Conservation (phyloP, 176 grass and related monocot species). For the Oryza meyeriana region DNA sequence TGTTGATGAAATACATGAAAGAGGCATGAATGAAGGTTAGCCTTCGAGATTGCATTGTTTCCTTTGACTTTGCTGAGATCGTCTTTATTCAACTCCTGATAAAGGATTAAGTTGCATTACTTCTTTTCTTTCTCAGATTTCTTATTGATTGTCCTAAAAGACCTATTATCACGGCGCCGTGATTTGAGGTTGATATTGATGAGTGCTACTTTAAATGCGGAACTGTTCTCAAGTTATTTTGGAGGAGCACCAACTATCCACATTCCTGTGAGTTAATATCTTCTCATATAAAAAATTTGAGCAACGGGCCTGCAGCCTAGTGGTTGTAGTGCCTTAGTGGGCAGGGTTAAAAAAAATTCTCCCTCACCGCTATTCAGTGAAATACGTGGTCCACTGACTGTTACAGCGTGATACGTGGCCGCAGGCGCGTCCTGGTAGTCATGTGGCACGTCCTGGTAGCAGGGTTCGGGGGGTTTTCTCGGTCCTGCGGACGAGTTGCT, state of each 20-base stretch:
- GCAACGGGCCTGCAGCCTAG: too few relatives aligned
- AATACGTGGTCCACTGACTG: too few relatives aligned
- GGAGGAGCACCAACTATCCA: slow-evolving; percentile 89
- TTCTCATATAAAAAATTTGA: slow-evolving; percentile 16
- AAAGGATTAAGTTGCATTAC: not conserved
- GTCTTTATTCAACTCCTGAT: slow-evolving; percentile 17
- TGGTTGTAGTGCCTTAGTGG: too few relatives aligned
- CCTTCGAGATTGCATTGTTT: not conserved
- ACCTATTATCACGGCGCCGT: slow-evolving; percentile 69
- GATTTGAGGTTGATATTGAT: slow-evolving; percentile 99
- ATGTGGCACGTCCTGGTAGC: too few relatives aligned
- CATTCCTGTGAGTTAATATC: slow-evolving; percentile 73
- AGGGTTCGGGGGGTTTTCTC: too few relatives aligned
- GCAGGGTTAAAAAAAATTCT: too few relatives aligned
- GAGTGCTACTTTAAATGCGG: slow-evolving; percentile 96
- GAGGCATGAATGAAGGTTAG: slow-evolving; percentile 99
- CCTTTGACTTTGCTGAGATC: not conserved
- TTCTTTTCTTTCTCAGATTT: slow-evolving; percentile 62
- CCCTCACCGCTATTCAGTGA: too few relatives aligned
- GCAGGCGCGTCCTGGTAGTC: too few relatives aligned
- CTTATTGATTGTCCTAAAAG: slow-evolving; percentile 93
- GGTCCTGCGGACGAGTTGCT: too few relatives aligned
- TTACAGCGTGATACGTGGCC: too few relatives aligned
- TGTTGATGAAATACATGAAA: slow-evolving; percentile 99
- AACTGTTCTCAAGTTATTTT: slow-evolving; percentile 95